Evolutionary conservation across 2,329 filamentous ascomycete genomes (phyloP).

Genomic region (Claviceps citrina): DNA sequence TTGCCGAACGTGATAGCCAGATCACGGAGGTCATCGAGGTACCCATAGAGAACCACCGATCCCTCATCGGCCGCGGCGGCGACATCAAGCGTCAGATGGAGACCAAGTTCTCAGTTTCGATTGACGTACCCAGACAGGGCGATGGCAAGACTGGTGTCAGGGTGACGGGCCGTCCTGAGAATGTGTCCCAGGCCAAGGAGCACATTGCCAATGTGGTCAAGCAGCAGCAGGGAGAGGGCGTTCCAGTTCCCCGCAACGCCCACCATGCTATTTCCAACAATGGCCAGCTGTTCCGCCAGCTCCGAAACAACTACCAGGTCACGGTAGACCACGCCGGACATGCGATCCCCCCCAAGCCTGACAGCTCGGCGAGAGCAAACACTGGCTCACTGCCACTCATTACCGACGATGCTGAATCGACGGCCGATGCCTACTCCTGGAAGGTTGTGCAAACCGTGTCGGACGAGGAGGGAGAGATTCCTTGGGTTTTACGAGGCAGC

Average conservation of each 20-base stretch:
- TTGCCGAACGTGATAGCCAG: slow-evolving; percentile 71
- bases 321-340: slow-evolving; percentile 84
- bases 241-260: slow-evolving; percentile 67
- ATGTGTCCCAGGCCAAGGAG: slow-evolving; percentile 73
- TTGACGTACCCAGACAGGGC: slow-evolving; percentile 86
- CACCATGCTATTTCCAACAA: slow-evolving; percentile 81
- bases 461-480: slow-evolving; percentile 55
- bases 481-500: slow-evolving; percentile 76
- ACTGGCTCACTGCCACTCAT: slow-evolving; percentile 68
- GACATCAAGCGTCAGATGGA: slow-evolving; percentile 77
- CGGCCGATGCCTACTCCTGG: slow-evolving; percentile 64
- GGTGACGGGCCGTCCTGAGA: slow-evolving; percentile 60
- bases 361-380: slow-evolving; percentile 38
- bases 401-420: slow-evolving; percentile 61
- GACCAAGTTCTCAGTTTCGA: slow-evolving; percentile 66
- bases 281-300: slow-evolving; percentile 81
- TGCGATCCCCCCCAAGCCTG: slow-evolving; percentile 54
- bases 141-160: slow-evolving; percentile 74
- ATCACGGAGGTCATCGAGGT: slow-evolving; percentile 66
- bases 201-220: slow-evolving; percentile 69
- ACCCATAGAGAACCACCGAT: slow-evolving; percentile 75
- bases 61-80: slow-evolving; percentile 82
- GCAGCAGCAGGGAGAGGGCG: slow-evolving; percentile 72
- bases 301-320: slow-evolving; percentile 74
- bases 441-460: slow-evolving; percentile 52